Evolutionary conservation across 1,284 basidiomycete species (phyloP), one percentile per base, ranked within the genome.

Genomic region (Tylopilus sp.): DNA sequence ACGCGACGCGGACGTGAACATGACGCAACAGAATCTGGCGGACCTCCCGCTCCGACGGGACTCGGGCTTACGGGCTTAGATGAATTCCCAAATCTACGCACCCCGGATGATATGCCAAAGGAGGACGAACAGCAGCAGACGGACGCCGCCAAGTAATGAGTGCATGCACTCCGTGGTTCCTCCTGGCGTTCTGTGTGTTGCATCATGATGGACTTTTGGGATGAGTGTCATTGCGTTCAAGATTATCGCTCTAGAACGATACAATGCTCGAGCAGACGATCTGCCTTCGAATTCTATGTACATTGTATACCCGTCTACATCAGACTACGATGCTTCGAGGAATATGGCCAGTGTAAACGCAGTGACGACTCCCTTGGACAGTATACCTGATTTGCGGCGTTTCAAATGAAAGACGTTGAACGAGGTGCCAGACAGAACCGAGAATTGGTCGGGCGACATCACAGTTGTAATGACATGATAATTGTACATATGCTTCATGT

Each of bases 41-140:
- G 44, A 7, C 61, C 69, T 13, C 58, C 68, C 4, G 65, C 66
- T 20, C 48, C 69, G 5, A 68, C 41, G 7, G 69, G 69, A 2
- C 65, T 72, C 26, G 66, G 65, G 5, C 69, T 72, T 36, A 66
- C 36, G 0, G 57, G 57, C 13, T 46, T 71, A n/a, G 65, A 71
- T 43, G 63, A 64, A 11, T 1, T 60, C 3, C 36, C 47, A 15
- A 56, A 41, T 43, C 37, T 52, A 24, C 41, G 11, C 19, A 52
- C 29, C 39, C 45, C 32, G 28, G 49, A 52, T 15, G 66, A 64
- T 26, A 15, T 52, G 17, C 7, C 42, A 25, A 15, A 7, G 7
- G 57, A 57, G 41, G 62, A 60, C 29, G 26, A 19, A 33, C 46
- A 17, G 14, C 9, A 31, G 4, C 31, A n/a, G 33, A 11, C 7